Evolutionary conservation across 192 early-diverging fungal species (phyloP).

Genomic region (Oehlia diaphana): DNA sequence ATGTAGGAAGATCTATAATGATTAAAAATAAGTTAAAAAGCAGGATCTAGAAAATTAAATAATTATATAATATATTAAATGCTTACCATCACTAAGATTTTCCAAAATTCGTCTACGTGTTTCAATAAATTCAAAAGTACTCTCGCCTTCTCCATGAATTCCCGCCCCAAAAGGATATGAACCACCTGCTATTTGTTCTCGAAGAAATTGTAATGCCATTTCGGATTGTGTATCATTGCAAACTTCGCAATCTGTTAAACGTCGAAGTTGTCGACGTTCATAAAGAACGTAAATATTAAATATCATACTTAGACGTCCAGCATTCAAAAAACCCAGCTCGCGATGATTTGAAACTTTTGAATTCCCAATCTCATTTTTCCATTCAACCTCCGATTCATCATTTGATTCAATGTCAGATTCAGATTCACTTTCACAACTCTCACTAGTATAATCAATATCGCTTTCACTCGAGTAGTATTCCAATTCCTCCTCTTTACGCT

Average conservation of each 20-base stretch:
- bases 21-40: neutral
- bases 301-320: slow-evolving; percentile 8
- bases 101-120: neutral
- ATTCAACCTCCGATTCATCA: neutral
- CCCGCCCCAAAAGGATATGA: slow-evolving; percentile 22
- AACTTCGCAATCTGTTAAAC: neutral
- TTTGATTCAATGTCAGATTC: neutral
- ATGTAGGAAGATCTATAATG: slow-evolving; percentile 11
- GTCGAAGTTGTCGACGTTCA: neutral
- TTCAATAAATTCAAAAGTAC: slow-evolving; percentile 5
- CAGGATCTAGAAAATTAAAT: neutral
- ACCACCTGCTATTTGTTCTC: slow-evolving; percentile 17
- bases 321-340: slow-evolving; percentile 11
- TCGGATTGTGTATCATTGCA: neutral
- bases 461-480: too few relatives aligned
- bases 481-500: neutral
- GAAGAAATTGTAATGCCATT: neutral
- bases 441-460: neutral
- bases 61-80: neutral
- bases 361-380: neutral
- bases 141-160: slow-evolving; percentile 16
- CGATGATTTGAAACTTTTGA: neutral
- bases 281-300: slow-evolving; percentile 1
- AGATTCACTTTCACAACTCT: neutral
- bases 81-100: neutral